Percentiles rank a stretch among this genome's conserved stretches.
Evolutionary conservation across 1,139 yeast species (phyloP).

Genomic region (Neolecta irregularis): DNA sequence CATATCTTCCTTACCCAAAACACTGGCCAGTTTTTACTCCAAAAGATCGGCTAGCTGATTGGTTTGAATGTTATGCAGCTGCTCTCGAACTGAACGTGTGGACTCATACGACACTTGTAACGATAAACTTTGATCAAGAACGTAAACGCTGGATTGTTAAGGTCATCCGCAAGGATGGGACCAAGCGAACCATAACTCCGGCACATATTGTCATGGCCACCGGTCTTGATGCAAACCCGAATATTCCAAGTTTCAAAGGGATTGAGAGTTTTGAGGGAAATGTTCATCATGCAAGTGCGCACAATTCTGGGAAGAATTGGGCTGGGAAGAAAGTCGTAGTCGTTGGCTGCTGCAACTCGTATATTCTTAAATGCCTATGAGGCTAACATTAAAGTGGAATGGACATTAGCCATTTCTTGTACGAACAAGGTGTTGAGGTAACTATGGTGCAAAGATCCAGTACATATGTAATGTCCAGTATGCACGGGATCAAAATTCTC

Average conservation of each 20-base stretch:
- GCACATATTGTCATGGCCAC: conserved; percentile 29
- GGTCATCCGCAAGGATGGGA: conserved; percentile 17
- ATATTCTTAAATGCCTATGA: no score
- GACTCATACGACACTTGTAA: conserved; percentile 25
- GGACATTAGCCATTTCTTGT: conserved; percentile 33
- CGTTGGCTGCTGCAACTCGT: conserved; percentile 32
- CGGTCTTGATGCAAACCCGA: conserved; percentile 31
- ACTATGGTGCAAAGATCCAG: conserved; percentile 33
- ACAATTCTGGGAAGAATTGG: conserved; percentile 28
- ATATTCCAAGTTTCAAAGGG: conserved; percentile 28
- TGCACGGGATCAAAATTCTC: conserved; percentile 25
- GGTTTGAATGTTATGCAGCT: conserved; percentile 28
- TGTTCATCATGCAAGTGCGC: conserved; percentile 29
- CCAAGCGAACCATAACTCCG: conserved; percentile 19
- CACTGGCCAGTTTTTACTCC: conserved; percentile 32
- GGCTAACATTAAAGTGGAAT: no score
- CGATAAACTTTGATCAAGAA: conserved; percentile 24
- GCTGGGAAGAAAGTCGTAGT: conserved; percentile 30
- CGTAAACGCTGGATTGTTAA: conserved; percentile 25
- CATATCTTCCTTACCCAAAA: conserved; percentile 29
- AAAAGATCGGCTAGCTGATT: conserved; percentile 31
- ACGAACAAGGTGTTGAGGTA: conserved; percentile 31
- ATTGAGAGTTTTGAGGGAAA: conserved; percentile 28
- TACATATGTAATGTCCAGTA: conserved; percentile 30
- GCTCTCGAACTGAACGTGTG: conserved; percentile 29